These are phyloP conservation scores for Taphrina deformans DNA, from an alignment of 1,139 yeast species.

Conservation along the genomic window DNA sequence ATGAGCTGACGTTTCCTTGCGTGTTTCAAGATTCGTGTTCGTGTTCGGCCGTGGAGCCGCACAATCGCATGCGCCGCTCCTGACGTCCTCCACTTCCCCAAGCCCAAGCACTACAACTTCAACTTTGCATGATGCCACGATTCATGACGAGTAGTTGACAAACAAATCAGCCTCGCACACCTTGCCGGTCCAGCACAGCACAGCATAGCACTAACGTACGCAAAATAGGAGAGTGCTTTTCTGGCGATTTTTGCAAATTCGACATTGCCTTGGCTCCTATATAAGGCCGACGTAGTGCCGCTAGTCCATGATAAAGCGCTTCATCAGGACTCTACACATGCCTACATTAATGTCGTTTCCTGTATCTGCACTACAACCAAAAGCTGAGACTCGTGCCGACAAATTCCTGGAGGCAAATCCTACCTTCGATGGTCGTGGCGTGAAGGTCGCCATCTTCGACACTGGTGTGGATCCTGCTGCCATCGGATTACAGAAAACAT, in stretches of 20 bases:
- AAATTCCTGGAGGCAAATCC: conserved; percentile 34
- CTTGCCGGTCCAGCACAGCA: too few relatives aligned
- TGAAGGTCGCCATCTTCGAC: conserved; percentile 36
- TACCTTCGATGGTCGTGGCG: conserved; percentile 36
- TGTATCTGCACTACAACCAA: conserved; percentile 14
- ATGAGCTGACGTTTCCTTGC: too few relatives aligned
- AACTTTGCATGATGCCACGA: too few relatives aligned
- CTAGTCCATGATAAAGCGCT: conserved; percentile 6
- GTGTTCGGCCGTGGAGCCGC: not conserved
- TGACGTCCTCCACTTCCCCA: too few relatives aligned
- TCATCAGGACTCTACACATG: conserved; percentile 3
- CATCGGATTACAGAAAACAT: conserved; percentile 32
- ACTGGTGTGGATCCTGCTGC: conserved; percentile 38
- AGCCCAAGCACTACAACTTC: too few relatives aligned
- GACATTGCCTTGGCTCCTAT: not conserved
- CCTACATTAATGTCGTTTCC: conserved; percentile 6
- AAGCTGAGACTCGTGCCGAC: conserved; percentile 35
- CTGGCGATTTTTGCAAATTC: not conserved
- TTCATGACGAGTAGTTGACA: not conserved
- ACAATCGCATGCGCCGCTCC: too few relatives aligned
- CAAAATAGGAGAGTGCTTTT: not conserved
- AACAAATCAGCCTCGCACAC: too few relatives aligned
- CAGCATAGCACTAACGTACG: not conserved
- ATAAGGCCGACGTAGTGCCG: not conserved
- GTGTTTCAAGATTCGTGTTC: too few relatives aligned